phyloP scores from a whole-genome alignment of 2,329 filamentous ascomycete species.

The Sarocladium strictum region DNA sequence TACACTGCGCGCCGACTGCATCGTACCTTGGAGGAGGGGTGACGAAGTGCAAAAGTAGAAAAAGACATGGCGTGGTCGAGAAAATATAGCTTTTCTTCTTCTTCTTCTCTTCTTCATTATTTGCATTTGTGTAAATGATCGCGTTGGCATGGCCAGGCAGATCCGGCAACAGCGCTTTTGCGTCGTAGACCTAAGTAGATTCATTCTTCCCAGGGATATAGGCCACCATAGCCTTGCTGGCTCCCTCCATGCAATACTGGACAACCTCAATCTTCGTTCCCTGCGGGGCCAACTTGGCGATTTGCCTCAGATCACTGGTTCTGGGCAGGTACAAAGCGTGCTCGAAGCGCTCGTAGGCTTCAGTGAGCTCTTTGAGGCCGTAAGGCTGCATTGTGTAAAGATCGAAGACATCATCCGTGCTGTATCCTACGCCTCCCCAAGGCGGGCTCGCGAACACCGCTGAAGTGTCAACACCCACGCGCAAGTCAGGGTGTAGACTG shows the following conservation, averaged over 20 bases:
- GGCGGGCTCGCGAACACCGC: conserved; percentile 54
- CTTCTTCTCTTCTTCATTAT: too few relatives aligned
- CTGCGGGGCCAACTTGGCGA: conserved; percentile 52
- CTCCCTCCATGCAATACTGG: conserved; percentile 88
- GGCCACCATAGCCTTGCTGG: conserved; percentile 74
- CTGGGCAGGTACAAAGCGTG: conserved; percentile 79
- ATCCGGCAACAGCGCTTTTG: too few relatives aligned
- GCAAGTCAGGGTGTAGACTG: conserved; percentile 31
- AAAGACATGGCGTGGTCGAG: too few relatives aligned
- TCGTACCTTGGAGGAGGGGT: too few relatives aligned
- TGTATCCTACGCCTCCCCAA: conserved; percentile 54
- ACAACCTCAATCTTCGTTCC: conserved; percentile 62
- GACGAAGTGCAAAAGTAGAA: background rate
- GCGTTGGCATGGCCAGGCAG: too few relatives aligned
- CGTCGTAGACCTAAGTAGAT: background rate
- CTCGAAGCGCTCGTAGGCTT: conserved; percentile 52
- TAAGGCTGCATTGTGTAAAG: conserved; percentile 86
- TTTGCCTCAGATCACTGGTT: conserved; percentile 74
- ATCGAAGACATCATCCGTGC: conserved; percentile 67
- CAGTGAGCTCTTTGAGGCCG: conserved; percentile 56
- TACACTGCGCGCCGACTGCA: background rate
- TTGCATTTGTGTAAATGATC: too few relatives aligned
- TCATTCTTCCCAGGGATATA: conserved; percentile 42
- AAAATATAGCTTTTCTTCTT: too few relatives aligned
- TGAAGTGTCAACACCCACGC: conserved; percentile 34